Conservation (phyloP, 495 filamentous ascomycete species). For the Pseudomonodictys pantanalensis region DNA sequence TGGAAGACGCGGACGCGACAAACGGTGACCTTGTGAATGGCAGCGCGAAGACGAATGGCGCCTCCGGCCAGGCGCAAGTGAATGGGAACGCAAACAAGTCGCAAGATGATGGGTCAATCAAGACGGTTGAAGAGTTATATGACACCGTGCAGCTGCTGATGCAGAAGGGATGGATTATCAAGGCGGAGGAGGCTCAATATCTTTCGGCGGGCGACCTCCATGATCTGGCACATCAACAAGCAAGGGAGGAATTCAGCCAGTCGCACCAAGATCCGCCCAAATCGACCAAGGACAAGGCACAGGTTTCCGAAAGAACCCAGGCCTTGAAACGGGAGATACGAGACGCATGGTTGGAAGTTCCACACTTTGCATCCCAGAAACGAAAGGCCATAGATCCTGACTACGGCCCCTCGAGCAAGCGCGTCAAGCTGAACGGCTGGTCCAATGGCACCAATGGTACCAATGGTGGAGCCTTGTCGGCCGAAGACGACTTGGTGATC, state of each 20-base stretch:
- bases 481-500: conserved; percentile 58
- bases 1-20: not conserved
- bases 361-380: not conserved
- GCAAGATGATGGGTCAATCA: conserved; percentile 2
- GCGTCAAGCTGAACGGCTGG: conserved; percentile 5
- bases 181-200: conserved; percentile 4
- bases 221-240: not conserved
- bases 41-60: not conserved
- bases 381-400: not conserved
- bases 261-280: conserved; percentile 2
- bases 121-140: conserved; percentile 10
- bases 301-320: not conserved
- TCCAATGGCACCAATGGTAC: not conserved
- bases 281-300: conserved; percentile 5
- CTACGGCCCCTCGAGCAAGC: conserved; percentile 13
- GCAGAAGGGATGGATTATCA: conserved; percentile 17
- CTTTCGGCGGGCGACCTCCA: conserved; percentile 19
- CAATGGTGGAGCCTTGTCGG: not conserved
- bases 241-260: not conserved
- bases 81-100: not conserved
- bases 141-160: conserved; percentile 13
- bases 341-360: conserved; percentile 1
- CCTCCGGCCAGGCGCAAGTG: not conserved
- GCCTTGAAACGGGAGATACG: conserved; percentile 10
- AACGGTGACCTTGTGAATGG: conserved; percentile 1